Evolutionary conservation across 345 rosid species (phyloP).

Genomic region (Hevea brasiliensis): DNA sequence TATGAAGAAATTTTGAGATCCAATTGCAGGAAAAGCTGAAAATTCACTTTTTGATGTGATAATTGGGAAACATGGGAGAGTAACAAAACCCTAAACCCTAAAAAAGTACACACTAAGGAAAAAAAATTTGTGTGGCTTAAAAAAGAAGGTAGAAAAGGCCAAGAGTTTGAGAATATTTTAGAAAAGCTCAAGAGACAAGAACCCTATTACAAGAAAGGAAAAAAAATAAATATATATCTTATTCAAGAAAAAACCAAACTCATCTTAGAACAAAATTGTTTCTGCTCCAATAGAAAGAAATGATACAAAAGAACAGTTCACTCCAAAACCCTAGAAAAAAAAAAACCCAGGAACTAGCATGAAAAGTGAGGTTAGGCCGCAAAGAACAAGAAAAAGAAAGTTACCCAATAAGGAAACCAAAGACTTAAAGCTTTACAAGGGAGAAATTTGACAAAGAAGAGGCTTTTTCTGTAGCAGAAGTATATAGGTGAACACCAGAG

Average conservation of each 20-base stretch:
- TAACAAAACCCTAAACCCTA: constrained; percentile 56
- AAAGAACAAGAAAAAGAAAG: constrained; percentile 23
- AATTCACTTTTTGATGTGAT: constrained; percentile 1
- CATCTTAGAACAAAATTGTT: background rate
- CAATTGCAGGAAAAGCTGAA: constrained; percentile 19
- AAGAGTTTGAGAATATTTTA: constrained; percentile 27
- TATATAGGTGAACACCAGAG: background rate
- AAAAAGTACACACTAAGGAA: too few species aligned
- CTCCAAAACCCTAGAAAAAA: too few species aligned
- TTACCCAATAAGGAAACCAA: constrained; percentile 21
- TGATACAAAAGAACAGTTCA: background rate
- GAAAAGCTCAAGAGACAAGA: constrained; percentile 38
- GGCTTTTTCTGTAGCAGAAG: background rate
- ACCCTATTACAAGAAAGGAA: too few species aligned
- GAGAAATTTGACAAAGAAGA: background rate
- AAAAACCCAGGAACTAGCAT: constrained; percentile 12
- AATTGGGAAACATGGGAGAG: background rate
- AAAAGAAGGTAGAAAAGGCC: constrained; percentile 26
- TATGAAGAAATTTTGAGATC: background rate
- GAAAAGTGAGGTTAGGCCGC: background rate
- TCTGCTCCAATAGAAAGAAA: background rate
- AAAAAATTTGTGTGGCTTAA: constrained; percentile 7
- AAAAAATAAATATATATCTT: too few species aligned
- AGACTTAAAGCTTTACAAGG: background rate
- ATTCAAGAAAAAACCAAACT: constrained; percentile 5